A percentile compares a stretch with the other conserved stretches of the same genome.
These are phyloP conservation scores for Spergularia marina DNA, from an alignment of 148 eudicot species.

Conservation along the genomic window DNA sequence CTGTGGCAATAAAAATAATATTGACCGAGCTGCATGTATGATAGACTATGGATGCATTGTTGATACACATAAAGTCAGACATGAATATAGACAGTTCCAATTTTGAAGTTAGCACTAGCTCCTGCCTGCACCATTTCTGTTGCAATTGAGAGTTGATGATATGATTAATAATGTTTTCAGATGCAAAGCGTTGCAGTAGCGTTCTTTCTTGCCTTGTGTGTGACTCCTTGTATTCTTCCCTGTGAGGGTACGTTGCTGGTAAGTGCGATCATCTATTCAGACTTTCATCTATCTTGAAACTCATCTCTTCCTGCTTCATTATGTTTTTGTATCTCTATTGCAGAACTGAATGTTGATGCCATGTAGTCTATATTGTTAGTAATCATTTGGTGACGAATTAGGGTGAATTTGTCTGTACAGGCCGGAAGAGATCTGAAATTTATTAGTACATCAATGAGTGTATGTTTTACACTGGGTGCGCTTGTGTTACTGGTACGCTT, in stretches of 20 bases:
- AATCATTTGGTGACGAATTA: neutral
- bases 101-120: neutral
- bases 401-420: constrained; percentile 38
- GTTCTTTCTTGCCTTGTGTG: constrained; percentile 63
- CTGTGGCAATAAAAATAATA: no score
- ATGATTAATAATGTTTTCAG: constrained; percentile 40
- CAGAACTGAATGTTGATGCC: neutral
- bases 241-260: constrained; percentile 98
- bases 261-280: constrained; percentile 6
- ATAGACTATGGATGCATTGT: no score
- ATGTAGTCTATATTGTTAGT: neutral
- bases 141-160: neutral
- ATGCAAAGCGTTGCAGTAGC: constrained; percentile 76
- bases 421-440: constrained; percentile 87
- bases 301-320: neutral
- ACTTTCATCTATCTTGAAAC: neutral
- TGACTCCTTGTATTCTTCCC: constrained; percentile 74
- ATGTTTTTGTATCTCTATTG: neutral
- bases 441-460: constrained; percentile 72
- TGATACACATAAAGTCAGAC: no score
- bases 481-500: constrained; percentile 60
- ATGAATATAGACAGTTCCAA: no score
- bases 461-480: constrained; percentile 56
- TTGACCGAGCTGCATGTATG: no score
- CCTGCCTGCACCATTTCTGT: neutral